Evolutionary conservation across 192 early-diverging fungal species (phyloP), one percentile per base, ranked within the genome.

Genomic region (Chytriomyces sp.): DNA sequence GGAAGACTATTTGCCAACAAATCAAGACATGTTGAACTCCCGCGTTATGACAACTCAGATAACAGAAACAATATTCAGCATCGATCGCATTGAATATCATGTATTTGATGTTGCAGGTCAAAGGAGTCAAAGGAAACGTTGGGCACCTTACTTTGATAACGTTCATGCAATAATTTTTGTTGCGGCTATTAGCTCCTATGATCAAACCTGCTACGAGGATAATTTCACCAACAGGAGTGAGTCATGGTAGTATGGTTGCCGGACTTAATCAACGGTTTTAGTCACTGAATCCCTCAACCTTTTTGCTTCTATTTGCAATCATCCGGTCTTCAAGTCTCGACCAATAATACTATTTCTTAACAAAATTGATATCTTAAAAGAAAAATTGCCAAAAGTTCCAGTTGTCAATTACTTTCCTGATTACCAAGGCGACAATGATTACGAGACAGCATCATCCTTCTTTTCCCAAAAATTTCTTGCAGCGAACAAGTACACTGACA

Each of bases 61-160:
- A 68, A 96, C 93, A 36, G 96, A 98, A 81, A 95, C 93, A 2
- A 89, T 88, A 5, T 96, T 98, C 79, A 70, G 88, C 22, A 91
- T 98, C 65, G 91, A 91, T 26, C 91, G 93, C 37, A 75, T 95
- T 36, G 92, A 93, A 26, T 98, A 94, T 78, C 89, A 93, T 60
- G 93, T 98, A 91, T 92, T 94, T 81, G 96, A 98, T 83, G 96
- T 98, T 37, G 96, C 95, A 72, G 96, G 96, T 33, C 96, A 98
- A 86, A 89, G 96, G 34, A 93, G 93, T 41, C 94, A 98, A 84
- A 88, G 96, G 73, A 97, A 96, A 74, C 97, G 97, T 83, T 97
- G 96, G 96, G 95, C 96, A 68, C 95, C 94, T 80, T 97, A 94
- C 73, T 98, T 98, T 70, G 96, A 98, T 72, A 92, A 95, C 74